Evolutionary conservation across 441 rosid species (phyloP), one percentile per base, ranked within the genome.

Genomic region (Populus hybrid): DNA sequence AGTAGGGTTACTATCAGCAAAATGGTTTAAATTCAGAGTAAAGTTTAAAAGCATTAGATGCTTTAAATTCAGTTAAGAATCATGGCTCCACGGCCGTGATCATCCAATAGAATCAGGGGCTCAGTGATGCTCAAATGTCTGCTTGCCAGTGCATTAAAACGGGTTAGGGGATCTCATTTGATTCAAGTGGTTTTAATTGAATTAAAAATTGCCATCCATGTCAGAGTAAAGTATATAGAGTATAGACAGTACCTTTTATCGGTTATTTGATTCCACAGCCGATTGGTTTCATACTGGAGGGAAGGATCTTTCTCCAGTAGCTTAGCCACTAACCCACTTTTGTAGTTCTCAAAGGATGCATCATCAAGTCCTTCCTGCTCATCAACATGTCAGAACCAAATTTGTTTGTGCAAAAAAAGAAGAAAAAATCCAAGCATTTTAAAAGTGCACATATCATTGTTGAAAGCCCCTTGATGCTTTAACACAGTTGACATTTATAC

Each of bases 251-350:
- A 96, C 98, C 98, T 96, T 86, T 88, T 90, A 82, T 96, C 96
- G 31, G 83, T 79, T 75, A 96, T 92, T 86, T 96, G 98, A 87
- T 85, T 81, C 99, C 99, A 96, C 66, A 87, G 83, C 74, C 98
- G 88, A 84, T 89, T 86, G 64, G 98, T 89, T 83, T 96, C 97
- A 45, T 92, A 88, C 70, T 84, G 75, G 76, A 96, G 89, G 64
- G 98, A 96, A 29, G 96, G 95, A 82, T 96, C 98, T 82, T 93
- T 96, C 82, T 94, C 96, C 88, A 94, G 87, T 76, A 96, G 88
- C 84, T 85, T 94, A n/a, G 93, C 91, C 74, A 85, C 82, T 85
- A 96, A 75, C 80, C 99, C 99, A 80, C 88, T 88, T 84, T 78
- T 86, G 79, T 94, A 96, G 82, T 85, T 87, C 81, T 90, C 93